phyloP scores from a whole-genome alignment of 164 flowering plant genomes.

The Paratinospora sagittata region DNA sequence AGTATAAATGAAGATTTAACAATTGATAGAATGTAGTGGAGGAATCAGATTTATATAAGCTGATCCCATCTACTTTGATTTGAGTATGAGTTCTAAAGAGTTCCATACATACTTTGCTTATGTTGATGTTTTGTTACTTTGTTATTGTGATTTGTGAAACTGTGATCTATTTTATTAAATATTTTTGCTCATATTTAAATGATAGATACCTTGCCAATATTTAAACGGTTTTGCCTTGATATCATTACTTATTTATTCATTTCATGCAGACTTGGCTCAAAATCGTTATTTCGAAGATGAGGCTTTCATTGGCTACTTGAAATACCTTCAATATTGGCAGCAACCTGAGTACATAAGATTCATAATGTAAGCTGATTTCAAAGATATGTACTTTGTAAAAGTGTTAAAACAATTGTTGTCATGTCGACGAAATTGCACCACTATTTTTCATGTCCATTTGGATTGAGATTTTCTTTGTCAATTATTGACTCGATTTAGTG shows the following conservation, averaged over 20 bases:
- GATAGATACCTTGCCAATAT: background rate
- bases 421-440: background rate
- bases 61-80: no score
- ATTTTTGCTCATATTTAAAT: background rate
- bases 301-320: slow-evolving; percentile 97
- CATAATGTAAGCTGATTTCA: slow-evolving; percentile 58
- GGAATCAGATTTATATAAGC: no score
- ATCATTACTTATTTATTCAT: background rate
- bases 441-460: background rate
- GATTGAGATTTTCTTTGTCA: slow-evolving; percentile 5
- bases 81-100: no score
- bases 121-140: no score
- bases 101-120: no score
- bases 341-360: slow-evolving; percentile 80
- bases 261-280: slow-evolving; percentile 80
- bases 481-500: background rate
- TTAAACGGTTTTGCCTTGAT: background rate
- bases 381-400: background rate
- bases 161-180: background rate
- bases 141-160: background rate
- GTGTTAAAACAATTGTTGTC: background rate
- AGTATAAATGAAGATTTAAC: no score
- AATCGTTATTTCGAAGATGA: slow-evolving; percentile 97
- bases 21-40: no score
- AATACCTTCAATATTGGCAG: slow-evolving; percentile 95